Percentiles rank a stretch among this genome's conserved stretches.
These are phyloP conservation scores for Linnemannia zychae DNA, from an alignment of 192 early-diverging fungal genomes.

Conservation along the genomic window DNA sequence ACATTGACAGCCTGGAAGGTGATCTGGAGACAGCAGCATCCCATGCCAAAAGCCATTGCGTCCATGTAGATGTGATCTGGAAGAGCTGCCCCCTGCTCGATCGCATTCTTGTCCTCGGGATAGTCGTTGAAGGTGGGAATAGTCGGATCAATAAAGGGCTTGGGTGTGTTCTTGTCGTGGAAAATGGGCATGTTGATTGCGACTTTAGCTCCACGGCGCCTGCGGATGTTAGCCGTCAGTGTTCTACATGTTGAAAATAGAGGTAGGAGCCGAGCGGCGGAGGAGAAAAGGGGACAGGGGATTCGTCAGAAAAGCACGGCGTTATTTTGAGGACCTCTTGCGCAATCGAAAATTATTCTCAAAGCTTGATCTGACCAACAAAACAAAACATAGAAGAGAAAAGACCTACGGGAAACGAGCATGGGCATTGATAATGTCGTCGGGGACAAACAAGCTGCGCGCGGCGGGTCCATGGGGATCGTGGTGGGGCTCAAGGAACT, in stretches of 20 bases:
- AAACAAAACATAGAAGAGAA: not conserved
- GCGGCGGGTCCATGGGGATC: slow-evolving; percentile 77
- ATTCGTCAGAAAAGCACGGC: not conserved
- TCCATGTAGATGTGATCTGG: slow-evolving; percentile 97
- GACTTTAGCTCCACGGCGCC: slow-evolving; percentile 94
- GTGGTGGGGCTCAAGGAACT: slow-evolving; percentile 78
- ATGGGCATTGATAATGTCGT: slow-evolving; percentile 95
- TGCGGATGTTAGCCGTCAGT: slow-evolving; percentile 93
- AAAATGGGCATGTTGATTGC: slow-evolving; percentile 97
- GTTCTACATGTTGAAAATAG: slow-evolving; percentile 63
- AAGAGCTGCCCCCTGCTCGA: slow-evolving; percentile 81
- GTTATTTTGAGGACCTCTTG: not conserved
- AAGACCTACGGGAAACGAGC: slow-evolving; percentile 85
- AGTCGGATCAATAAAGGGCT: slow-evolving; percentile 86
- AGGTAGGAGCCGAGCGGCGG: not conserved
- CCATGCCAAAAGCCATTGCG: slow-evolving; percentile 99
- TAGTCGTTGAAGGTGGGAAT: slow-evolving; percentile 74
- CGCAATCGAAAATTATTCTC: not conserved
- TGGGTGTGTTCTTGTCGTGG: slow-evolving; percentile 90
- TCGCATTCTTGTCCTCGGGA: slow-evolving; percentile 79
- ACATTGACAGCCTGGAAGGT: slow-evolving; percentile 97
- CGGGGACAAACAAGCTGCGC: slow-evolving; percentile 92
- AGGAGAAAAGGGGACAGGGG: not conserved
- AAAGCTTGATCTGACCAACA: not conserved
- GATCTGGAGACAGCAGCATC: slow-evolving; percentile 97